These are phyloP conservation scores for Cystobasidium slooffiae DNA, from an alignment of 1,284 basidiomycete species.

Conservation along the genomic window DNA sequence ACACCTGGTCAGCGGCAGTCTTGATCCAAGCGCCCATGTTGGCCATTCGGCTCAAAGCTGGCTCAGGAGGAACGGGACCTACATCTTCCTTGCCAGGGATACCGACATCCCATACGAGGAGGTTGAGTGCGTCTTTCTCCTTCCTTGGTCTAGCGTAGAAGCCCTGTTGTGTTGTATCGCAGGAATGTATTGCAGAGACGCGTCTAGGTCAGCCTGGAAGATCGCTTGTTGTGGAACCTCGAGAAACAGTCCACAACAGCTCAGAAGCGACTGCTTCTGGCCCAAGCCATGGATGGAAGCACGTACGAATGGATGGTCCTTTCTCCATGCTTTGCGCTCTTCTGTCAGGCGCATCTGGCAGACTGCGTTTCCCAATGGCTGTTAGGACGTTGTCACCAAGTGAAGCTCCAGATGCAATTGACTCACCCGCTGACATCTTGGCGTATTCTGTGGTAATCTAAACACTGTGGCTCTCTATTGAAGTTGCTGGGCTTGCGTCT, in stretches of 20 bases:
- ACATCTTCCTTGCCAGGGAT: conserved; percentile 60
- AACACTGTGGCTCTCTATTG: background rate
- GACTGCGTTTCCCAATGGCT: conserved; percentile 32
- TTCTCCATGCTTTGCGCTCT: conserved; percentile 98
- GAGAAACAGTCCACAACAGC: background rate
- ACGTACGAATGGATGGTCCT: conserved; percentile 97
- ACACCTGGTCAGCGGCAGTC: background rate
- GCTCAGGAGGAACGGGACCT: conserved; percentile 31
- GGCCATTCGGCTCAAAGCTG: too few relatives aligned
- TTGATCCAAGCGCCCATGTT: background rate
- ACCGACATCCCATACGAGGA: conserved; percentile 96
- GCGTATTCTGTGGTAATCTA: background rate
- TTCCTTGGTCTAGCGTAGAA: conserved; percentile 95
- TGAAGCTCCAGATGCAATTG: background rate
- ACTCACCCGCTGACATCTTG: conserved; percentile 16
- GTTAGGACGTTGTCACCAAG: background rate
- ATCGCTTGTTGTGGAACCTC: background rate
- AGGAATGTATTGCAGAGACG: conserved; percentile 6
- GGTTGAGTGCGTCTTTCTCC: conserved; percentile 70
- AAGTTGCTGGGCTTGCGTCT: too few relatives aligned
- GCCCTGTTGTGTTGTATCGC: conserved; percentile 65
- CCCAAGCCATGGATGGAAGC: background rate
- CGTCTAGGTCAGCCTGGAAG: conserved; percentile 13
- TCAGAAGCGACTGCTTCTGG: background rate
- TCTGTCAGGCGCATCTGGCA: conserved; percentile 78